Conservation (phyloP, 371 early-diverging fungal genomes). For the Circinella umbellata region DNA sequence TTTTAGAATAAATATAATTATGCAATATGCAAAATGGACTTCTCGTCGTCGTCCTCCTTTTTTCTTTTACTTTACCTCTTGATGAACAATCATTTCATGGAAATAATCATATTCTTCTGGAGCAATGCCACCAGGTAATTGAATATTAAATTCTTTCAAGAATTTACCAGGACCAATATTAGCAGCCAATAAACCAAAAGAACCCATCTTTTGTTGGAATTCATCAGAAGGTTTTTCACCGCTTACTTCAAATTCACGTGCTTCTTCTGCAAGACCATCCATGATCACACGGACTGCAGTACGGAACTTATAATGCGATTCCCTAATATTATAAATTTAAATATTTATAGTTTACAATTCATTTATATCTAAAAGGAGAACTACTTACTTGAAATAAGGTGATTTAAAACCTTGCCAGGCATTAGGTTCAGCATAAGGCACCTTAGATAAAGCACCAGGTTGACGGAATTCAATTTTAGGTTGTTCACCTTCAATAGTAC, state of each 20-base stretch:
- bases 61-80: not conserved
- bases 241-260: slow-evolving; percentile 41
- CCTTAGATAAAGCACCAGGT: slow-evolving; percentile 50
- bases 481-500: slow-evolving; percentile 48
- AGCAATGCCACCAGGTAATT: slow-evolving; percentile 55
- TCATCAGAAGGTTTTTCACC: slow-evolving; percentile 51
- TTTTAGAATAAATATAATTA: too few species aligned
- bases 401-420: slow-evolving; percentile 59
- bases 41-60: too few species aligned
- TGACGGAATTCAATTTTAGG: slow-evolving; percentile 33
- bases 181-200: slow-evolving; percentile 32
- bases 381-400: slow-evolving; percentile 61
- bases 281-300: slow-evolving; percentile 38
- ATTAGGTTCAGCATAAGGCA: slow-evolving; percentile 63
- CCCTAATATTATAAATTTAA: slow-evolving; percentile 21
- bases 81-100: slow-evolving; percentile 64
- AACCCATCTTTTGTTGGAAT: slow-evolving; percentile 50
- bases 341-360: not conserved
- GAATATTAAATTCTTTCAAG: slow-evolving; percentile 27
- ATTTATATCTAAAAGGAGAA: slow-evolving; percentile 7
- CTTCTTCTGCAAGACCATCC: slow-evolving; percentile 48
- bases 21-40: too few species aligned
- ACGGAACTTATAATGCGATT: slow-evolving; percentile 59
- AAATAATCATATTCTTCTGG: slow-evolving; percentile 74
- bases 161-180: slow-evolving; percentile 52